A percentile compares a stretch with the other conserved stretches of the same genome.
phyloP scores from a whole-genome alignment of 2,329 filamentous ascomycete genomes.

The Hypoxylon sp. region DNA sequence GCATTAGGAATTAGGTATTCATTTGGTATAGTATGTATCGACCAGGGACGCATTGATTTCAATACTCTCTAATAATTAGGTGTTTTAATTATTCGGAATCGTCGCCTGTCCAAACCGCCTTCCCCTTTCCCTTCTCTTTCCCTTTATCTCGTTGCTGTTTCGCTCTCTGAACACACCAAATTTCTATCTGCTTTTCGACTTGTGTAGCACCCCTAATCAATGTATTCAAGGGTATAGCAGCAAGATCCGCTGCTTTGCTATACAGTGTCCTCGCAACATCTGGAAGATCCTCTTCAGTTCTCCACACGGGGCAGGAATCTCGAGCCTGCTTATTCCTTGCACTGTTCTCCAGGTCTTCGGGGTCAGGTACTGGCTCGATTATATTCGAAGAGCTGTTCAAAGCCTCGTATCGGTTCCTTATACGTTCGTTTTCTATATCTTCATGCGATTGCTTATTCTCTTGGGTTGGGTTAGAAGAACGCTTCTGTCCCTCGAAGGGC shows the following conservation, averaged over 20 bases:
- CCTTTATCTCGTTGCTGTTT: slow-evolving; percentile 48
- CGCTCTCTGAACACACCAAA: slow-evolving; percentile 54
- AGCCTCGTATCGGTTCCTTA: slow-evolving; percentile 43
- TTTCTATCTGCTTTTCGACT: slow-evolving; percentile 57
- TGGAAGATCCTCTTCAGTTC: slow-evolving; percentile 60
- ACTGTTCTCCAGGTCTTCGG: slow-evolving; percentile 36
- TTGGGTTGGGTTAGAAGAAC: slow-evolving; percentile 15
- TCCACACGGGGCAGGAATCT: slow-evolving; percentile 55
- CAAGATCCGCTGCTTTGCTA: slow-evolving; percentile 58
- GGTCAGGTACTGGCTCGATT: slow-evolving; percentile 32
- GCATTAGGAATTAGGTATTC: neutral
- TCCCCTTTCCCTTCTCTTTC: slow-evolving; percentile 49
- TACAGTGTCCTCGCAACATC: slow-evolving; percentile 61
- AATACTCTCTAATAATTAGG: neutral
- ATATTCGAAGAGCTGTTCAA: slow-evolving; percentile 42
- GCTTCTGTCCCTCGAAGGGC: slow-evolving; percentile 46
- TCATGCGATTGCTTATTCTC: slow-evolving; percentile 9
- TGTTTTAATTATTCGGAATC: slow-evolving; percentile 27
- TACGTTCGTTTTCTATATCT: slow-evolving; percentile 23
- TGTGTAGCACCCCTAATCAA: slow-evolving; percentile 57
- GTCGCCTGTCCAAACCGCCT: slow-evolving; percentile 25
- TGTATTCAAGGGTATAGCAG: slow-evolving; percentile 55
- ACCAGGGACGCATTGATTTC: neutral
- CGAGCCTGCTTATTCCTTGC: slow-evolving; percentile 50
- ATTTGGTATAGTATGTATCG: neutral